Percentiles rank a stretch among this genome's conserved stretches.
These are phyloP conservation scores for Helichrysum umbraculigerum DNA, from an alignment of 129 eudicot genomes.

Conservation along the genomic window DNA sequence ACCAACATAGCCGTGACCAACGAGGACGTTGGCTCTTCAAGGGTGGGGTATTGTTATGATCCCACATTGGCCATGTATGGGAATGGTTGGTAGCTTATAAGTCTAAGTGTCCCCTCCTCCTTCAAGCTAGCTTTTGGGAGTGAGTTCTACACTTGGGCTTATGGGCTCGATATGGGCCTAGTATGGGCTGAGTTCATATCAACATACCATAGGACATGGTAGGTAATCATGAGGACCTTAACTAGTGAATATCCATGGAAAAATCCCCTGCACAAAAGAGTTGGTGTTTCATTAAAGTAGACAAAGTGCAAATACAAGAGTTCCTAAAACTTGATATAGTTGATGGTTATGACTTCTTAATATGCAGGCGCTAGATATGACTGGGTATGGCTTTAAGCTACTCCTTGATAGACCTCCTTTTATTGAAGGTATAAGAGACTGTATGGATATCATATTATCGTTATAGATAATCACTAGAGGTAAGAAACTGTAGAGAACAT, in stretches of 20 bases:
- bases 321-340: not conserved
- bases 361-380: not conserved
- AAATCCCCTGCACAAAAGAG: constrained; percentile 67
- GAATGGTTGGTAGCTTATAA: no score
- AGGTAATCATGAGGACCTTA: constrained; percentile 80
- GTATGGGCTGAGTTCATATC: no score
- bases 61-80: no score
- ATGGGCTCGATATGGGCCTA: no score
- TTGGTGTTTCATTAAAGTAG: not conserved
- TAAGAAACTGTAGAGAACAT: constrained; percentile 3
- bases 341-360: not conserved
- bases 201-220: no score
- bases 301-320: not conserved
- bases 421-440: constrained; percentile 1
- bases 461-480: no score
- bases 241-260: constrained; percentile 85
- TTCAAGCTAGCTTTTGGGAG: no score
- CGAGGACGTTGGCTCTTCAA: no score
- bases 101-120: no score
- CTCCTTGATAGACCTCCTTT: constrained; percentile 5
- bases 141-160: no score
- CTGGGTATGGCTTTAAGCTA: not conserved
- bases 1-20: no score
- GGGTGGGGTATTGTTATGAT: no score
- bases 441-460: not conserved